phyloP scores from a whole-genome alignment of 2,329 filamentous ascomycete species.

The Apiospora aurea region DNA sequence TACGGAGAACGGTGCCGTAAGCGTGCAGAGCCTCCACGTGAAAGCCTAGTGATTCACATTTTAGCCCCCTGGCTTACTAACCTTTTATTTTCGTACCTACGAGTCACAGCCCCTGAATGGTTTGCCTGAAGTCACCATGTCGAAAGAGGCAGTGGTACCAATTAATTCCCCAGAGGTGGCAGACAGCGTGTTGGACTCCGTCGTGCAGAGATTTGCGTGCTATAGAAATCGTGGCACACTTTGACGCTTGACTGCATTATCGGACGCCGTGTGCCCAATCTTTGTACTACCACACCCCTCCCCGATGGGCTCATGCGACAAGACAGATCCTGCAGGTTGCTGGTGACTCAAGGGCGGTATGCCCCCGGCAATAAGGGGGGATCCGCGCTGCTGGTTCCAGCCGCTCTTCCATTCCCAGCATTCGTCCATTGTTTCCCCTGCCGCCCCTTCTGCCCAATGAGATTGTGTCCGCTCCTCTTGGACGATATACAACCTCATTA shows the following conservation, averaged over 20 bases:
- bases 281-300: neutral
- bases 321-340: conserved; percentile 22
- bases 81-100: neutral
- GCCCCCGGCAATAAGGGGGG: neutral
- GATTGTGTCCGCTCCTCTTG: neutral
- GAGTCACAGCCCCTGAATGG: neutral
- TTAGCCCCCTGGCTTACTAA: neutral
- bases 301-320: conserved; percentile 3
- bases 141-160: conserved; percentile 3
- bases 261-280: conserved; percentile 15
- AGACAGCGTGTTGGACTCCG: neutral
- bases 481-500: neutral
- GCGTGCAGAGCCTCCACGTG: neutral
- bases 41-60: neutral
- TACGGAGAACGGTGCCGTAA: neutral
- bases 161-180: conserved; percentile 12
- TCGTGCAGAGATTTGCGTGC: neutral
- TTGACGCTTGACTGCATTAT: conserved; percentile 25
- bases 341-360: conserved; percentile 11
- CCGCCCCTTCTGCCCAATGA: neutral
- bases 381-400: conserved; percentile 18
- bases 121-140: neutral
- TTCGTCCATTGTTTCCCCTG: no score
- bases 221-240: neutral
- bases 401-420: neutral